Evolutionary conservation across 768 basidiomycete species (phyloP), one percentile per base, ranked within the genome.

Genomic region (Lactifluus volemus): DNA sequence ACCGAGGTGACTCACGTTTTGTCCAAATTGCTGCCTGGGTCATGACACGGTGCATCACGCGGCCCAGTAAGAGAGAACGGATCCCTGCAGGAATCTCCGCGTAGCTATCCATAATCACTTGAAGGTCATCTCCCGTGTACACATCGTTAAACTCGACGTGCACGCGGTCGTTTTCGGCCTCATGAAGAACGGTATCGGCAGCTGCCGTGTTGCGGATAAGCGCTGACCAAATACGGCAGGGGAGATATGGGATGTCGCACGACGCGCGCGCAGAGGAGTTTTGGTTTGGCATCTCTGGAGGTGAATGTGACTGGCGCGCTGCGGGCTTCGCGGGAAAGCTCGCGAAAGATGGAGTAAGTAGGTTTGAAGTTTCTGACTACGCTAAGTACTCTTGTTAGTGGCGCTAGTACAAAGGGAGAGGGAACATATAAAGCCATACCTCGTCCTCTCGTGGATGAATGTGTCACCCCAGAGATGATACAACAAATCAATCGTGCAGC

Each of bases 381-480:
- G 30, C 63, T 65, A 29, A n/a, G 50, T 30, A 15, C 2, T 8
- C n/a, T 49, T n/a, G 38, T 62, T 45, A 58, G 61, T 14, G 29
- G 32, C n/a, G n/a, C n/a, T n/a, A 12, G 15, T 32, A 14, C 45
- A 2, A 8, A 21, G 25, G 11, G 12, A 42, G 14, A 14, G 44
- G 21, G 3, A 10, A 7, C 25, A 25, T 25, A 34, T 10, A 30
- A 5, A 32, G 32, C 8, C 58, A n/a, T 53, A 58, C 63, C 53
- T 52, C 32, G 61, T 63, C 45, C 34, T 53, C 34, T 65, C 56
- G 21, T 49, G 55, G 34, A 65, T 65, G 47, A 65, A 65, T 2
- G 64, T 64, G 19, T 65, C 64, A 4, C 64, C 64, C 64, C 64
- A 65, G 0, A 65, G 54, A 25, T 65, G 45, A 39, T 63, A 55